Percentiles rank a stretch among this genome's conserved stretches.
Conservation (phyloP, 169 alveolate species). For the Gregarina niphandrodes region DNA sequence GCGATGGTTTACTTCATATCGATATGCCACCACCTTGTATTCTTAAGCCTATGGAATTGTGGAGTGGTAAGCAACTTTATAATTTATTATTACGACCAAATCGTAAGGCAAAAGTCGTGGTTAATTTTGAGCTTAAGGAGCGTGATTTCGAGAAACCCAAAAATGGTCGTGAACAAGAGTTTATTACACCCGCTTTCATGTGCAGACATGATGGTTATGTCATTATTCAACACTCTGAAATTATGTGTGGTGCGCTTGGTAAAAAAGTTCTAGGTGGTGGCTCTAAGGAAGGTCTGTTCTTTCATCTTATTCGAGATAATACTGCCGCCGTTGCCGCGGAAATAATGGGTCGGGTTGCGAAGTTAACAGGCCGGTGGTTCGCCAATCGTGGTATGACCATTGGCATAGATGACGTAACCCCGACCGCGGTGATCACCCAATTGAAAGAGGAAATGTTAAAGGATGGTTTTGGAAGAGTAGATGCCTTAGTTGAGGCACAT, state of each 20-base stretch:
- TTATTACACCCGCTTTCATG: too few relatives aligned
- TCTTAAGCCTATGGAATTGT: slow-evolving; percentile 73
- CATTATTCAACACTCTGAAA: slow-evolving; percentile 67
- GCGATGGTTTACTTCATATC: slow-evolving; percentile 6
- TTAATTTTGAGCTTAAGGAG: slow-evolving; percentile 19
- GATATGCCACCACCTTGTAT: slow-evolving; percentile 74
- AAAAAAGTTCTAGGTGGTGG: slow-evolving; percentile 51
- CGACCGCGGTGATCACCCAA: slow-evolving; percentile 23
- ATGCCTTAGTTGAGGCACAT: slow-evolving; percentile 47
- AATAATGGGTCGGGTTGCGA: slow-evolving; percentile 80
- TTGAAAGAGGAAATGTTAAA: slow-evolving; percentile 22
- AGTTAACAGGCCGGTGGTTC: slow-evolving; percentile 76
- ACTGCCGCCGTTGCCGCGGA: slow-evolving; percentile 60
- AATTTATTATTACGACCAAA: slow-evolving; percentile 70
- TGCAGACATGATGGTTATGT: slow-evolving; percentile 85
- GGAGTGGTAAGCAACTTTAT: slow-evolving; percentile 95
- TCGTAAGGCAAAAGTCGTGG: slow-evolving; percentile 29
- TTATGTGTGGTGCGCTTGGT: slow-evolving; percentile 80
- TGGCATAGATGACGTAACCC: slow-evolving; percentile 93
- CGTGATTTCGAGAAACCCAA: slow-evolving; percentile 6
- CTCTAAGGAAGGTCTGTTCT: slow-evolving; percentile 69
- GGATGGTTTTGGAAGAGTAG: slow-evolving; percentile 27
- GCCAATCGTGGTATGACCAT: slow-evolving; percentile 84
- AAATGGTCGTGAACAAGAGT: too few relatives aligned
- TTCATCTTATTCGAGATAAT: slow-evolving; percentile 66